Conservation (phyloP, 73 alveolate genomes). For the Blepharisma japonicum region DNA sequence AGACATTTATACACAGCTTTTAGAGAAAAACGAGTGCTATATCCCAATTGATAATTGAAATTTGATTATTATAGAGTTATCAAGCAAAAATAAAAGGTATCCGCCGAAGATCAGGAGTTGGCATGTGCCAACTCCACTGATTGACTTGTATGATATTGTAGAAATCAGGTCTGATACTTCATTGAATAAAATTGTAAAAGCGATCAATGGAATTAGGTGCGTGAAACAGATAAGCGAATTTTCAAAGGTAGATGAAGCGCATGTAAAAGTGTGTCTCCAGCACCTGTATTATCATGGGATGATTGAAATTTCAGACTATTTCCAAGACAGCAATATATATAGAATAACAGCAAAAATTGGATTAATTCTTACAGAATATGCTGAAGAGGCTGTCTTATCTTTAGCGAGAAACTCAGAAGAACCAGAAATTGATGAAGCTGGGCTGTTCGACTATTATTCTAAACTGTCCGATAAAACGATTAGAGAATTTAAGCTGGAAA, state of each 20-base stretch:
- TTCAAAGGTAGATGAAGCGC: background rate
- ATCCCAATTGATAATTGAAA: background rate
- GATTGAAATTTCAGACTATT: background rate
- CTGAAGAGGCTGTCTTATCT: background rate
- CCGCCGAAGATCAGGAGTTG: background rate
- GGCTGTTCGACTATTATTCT: background rate
- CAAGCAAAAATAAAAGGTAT: background rate
- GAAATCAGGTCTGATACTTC: background rate
- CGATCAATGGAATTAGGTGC: slow-evolving; percentile 2
- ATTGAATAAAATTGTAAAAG: background rate
- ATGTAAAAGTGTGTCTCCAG: slow-evolving; percentile 13
- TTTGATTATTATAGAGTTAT: background rate
- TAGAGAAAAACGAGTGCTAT: background rate
- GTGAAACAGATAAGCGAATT: slow-evolving; percentile 10
- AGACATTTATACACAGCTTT: background rate
- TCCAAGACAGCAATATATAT: slow-evolving; percentile 13
- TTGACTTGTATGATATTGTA: background rate
- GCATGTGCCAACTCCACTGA: slow-evolving; percentile 17
- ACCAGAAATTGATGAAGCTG: background rate
- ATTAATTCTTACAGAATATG: background rate
- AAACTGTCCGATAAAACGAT: background rate
- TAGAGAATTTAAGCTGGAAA: background rate
- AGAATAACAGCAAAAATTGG: background rate
- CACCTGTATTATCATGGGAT: slow-evolving; percentile 18
- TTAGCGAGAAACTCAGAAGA: background rate